Percentiles rank a stretch among this genome's conserved stretches.
These are phyloP conservation scores for Trifolium repens DNA, from an alignment of 306 rosid species.

Conservation along the genomic window DNA sequence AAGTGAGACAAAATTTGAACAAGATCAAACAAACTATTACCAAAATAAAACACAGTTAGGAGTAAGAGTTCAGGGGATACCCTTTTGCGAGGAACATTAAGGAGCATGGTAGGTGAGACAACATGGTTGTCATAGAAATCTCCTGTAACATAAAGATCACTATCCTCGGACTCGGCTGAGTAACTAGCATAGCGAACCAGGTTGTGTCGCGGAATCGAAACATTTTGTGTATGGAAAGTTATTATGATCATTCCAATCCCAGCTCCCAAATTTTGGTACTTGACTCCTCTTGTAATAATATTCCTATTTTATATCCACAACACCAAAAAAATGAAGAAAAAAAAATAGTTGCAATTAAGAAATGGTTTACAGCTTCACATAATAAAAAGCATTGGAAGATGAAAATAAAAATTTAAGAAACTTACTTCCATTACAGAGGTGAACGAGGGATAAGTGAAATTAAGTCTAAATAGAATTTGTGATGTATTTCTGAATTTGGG, in stretches of 20 bases:
- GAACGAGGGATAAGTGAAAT: constrained; percentile 2
- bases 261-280: constrained; percentile 89
- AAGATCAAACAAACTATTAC: neutral
- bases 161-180: constrained; percentile 60
- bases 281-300: constrained; percentile 59
- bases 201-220: constrained; percentile 78
- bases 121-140: constrained; percentile 74
- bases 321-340: neutral
- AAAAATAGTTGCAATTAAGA: neutral
- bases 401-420: neutral
- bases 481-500: neutral
- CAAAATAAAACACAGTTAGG: neutral
- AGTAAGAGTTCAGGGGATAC: constrained; percentile 34
- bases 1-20: neutral
- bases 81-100: constrained; percentile 77
- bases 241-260: constrained; percentile 79
- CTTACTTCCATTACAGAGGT: constrained; percentile 51
- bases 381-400: neutral
- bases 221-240: constrained; percentile 83
- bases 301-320: constrained; percentile 50
- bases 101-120: constrained; percentile 83
- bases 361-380: neutral
- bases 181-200: constrained; percentile 54
- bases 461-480: neutral
- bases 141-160: constrained; percentile 76